These are phyloP conservation scores for Boletus sensibilis DNA, from an alignment of 768 basidiomycete species.

Conservation along the genomic window DNA sequence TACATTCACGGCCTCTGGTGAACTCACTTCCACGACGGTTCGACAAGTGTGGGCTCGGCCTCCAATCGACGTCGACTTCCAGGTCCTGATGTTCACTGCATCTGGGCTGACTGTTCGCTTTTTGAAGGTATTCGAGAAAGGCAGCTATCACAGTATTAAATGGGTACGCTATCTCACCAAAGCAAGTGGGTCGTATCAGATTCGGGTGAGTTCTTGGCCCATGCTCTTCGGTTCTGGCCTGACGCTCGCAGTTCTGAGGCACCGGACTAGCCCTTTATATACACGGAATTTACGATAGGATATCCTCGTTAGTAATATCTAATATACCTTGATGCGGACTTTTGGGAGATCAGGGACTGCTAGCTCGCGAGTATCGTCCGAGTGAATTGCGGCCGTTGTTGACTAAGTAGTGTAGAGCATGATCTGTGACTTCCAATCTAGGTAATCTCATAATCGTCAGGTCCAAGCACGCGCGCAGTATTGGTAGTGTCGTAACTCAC, in stretches of 20 bases:
- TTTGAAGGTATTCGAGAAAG: slow-evolving; percentile 97
- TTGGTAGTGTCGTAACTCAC: slow-evolving; percentile 24
- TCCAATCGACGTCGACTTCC: slow-evolving; percentile 97
- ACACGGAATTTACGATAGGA: slow-evolving; percentile 27
- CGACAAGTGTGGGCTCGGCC: slow-evolving; percentile 98
- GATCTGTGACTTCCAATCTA: slow-evolving; percentile 24
- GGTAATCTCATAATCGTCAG: slow-evolving; percentile 20
- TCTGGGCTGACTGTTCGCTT: slow-evolving; percentile 96
- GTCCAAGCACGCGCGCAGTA: background rate
- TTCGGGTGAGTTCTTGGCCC: slow-evolving; percentile 63
- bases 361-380: background rate
- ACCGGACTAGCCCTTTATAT: slow-evolving; percentile 15
- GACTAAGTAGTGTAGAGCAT: background rate
- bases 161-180: slow-evolving; percentile 96
- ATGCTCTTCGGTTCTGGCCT: background rate
- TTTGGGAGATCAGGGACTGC: slow-evolving; percentile 6
- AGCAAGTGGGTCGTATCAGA: slow-evolving; percentile 90
- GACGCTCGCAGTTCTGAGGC: slow-evolving; percentile 27
- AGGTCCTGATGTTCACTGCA: slow-evolving; percentile 98
- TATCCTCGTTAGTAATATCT: slow-evolving; percentile 26
- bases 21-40: slow-evolving; percentile 82
- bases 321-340: slow-evolving; percentile 22
- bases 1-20: slow-evolving; percentile 79
- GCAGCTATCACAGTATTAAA: slow-evolving; percentile 90
- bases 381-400: background rate